Conservation (phyloP, 495 filamentous ascomycete species). For the Trichoderma asperelloides region DNA sequence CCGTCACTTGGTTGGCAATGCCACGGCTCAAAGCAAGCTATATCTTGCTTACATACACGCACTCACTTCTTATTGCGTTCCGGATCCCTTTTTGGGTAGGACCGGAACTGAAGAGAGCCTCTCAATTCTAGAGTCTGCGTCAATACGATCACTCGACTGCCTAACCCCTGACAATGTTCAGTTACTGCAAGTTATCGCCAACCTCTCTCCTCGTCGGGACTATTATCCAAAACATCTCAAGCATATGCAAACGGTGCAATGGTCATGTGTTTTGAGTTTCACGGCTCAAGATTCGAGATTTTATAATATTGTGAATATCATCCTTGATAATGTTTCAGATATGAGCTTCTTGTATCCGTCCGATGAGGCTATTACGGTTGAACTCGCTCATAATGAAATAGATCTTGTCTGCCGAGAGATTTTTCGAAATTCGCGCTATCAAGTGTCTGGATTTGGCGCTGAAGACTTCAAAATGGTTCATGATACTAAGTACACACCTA, state of each 20-base stretch:
- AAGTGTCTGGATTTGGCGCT: conserved; percentile 43
- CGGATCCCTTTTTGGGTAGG: conserved; percentile 45
- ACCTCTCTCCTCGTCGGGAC: conserved; percentile 38
- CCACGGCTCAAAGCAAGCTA: conserved; percentile 45
- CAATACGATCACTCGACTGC: conserved; percentile 40
- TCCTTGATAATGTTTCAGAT: conserved; percentile 27
- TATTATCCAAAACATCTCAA: conserved; percentile 18
- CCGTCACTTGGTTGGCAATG: conserved; percentile 40
- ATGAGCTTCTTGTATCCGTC: not conserved
- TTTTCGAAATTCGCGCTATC: conserved; percentile 40
- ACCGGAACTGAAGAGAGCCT: conserved; percentile 59
- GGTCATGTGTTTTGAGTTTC: conserved; percentile 24
- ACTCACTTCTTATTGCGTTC: conserved; percentile 48
- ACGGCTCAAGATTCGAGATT: conserved; percentile 45
- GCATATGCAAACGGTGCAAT: conserved; percentile 22
- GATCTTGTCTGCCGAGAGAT: conserved; percentile 31
- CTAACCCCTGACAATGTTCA: conserved; percentile 19
- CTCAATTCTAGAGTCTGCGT: conserved; percentile 36
- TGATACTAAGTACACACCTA: conserved; percentile 27
- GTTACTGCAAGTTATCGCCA: conserved; percentile 37
- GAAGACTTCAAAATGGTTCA: conserved; percentile 31
- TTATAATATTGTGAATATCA: conserved; percentile 24
- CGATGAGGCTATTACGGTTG: conserved; percentile 16
- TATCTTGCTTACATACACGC: conserved; percentile 51
- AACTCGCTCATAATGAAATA: not conserved